phyloP scores from a whole-genome alignment of 2,329 filamentous ascomycete genomes.

The Pseudocercospora fijiensis region DNA sequence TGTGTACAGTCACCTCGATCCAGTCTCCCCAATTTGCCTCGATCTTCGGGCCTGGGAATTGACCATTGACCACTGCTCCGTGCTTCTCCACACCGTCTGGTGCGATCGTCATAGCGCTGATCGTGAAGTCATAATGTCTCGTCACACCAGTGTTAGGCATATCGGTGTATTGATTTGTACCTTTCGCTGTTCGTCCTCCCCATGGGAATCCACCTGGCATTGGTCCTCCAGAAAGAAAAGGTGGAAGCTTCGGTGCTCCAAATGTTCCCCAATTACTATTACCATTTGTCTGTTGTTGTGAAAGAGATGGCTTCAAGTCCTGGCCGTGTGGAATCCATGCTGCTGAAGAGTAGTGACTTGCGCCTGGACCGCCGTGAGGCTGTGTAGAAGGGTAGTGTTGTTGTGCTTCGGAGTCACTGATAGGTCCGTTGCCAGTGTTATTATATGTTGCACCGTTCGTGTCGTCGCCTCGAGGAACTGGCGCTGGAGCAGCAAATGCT shows the following conservation, averaged over 20 bases:
- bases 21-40: constrained; percentile 41
- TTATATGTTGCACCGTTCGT: constrained; percentile 2
- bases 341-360: constrained; percentile 18
- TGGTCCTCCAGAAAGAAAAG: constrained; percentile 26
- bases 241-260: constrained; percentile 28
- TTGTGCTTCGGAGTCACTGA: not conserved
- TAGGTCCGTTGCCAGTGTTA: constrained; percentile 7
- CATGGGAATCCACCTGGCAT: constrained; percentile 30
- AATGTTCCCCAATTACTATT: constrained; percentile 31
- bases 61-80: constrained; percentile 36
- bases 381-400: not conserved
- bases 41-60: constrained; percentile 38
- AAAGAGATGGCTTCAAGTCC: constrained; percentile 21
- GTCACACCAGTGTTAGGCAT: constrained; percentile 38
- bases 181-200: constrained; percentile 29
- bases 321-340: constrained; percentile 26
- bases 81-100: constrained; percentile 38
- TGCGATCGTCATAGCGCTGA: constrained; percentile 33
- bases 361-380: constrained; percentile 20
- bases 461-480: not conserved
- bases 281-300: constrained; percentile 31
- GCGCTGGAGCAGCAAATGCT: constrained; percentile 5
- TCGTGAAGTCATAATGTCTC: constrained; percentile 36
- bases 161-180: constrained; percentile 33
- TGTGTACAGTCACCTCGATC: constrained; percentile 39